Conservation (phyloP, 106 monocot genomes). For the Platanthera zijinensis region DNA sequence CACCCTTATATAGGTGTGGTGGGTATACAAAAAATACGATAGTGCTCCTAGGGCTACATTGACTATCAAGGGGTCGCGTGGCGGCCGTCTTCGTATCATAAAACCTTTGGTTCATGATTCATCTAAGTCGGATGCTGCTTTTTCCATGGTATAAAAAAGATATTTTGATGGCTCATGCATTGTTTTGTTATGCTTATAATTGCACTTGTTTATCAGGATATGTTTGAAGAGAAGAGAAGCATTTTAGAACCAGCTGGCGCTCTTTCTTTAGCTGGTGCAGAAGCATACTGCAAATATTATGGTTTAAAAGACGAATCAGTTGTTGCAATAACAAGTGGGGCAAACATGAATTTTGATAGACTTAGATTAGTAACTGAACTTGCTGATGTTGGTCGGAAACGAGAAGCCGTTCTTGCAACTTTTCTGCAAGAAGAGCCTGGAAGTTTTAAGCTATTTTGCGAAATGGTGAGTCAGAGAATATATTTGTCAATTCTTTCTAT, state of each 20-base stretch:
- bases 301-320: conserved; percentile 68
- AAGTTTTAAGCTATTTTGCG: conserved; percentile 72
- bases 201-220: conserved; percentile 44
- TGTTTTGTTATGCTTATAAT: background rate
- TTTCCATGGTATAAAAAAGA: background rate
- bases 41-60: no score
- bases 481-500: background rate
- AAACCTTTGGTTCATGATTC: background rate
- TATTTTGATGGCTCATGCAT: background rate
- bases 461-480: conserved; percentile 35
- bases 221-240: conserved; percentile 99
- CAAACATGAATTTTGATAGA: conserved; percentile 98
- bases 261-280: conserved; percentile 85
- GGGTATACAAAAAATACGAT: no score
- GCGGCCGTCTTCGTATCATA: no score
- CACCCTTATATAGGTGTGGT: no score
- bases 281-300: conserved; percentile 99
- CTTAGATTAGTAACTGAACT: conserved; percentile 94
- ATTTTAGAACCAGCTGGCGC: conserved; percentile 98
- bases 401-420: conserved; percentile 93
- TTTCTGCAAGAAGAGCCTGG: conserved; percentile 67
- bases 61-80: no score
- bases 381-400: conserved; percentile 96
- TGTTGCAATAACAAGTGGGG: conserved; percentile 92
- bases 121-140: background rate